Evolutionary conservation across 371 early-diverging fungal species (phyloP).

Genomic region (Mortierella sp.): DNA sequence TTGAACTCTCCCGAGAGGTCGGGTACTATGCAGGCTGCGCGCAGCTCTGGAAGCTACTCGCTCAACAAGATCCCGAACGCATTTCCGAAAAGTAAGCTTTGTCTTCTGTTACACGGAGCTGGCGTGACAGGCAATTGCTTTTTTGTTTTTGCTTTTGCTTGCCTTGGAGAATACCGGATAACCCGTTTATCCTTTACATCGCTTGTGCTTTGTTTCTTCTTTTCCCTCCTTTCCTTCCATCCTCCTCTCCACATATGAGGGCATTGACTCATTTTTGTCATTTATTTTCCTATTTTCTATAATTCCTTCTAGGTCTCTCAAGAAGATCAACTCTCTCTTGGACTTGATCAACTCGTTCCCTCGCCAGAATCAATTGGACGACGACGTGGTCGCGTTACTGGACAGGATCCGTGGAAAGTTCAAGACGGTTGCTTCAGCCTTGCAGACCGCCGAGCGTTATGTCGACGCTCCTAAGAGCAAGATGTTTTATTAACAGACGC

Average conservation of each 20-base stretch:
- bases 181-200: not conserved
- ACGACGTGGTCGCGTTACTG: conserved; percentile 67
- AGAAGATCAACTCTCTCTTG: conserved; percentile 65
- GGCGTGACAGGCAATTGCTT: not conserved
- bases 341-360: conserved; percentile 69
- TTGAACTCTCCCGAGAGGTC: conserved; percentile 77
- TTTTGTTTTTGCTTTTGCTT: not conserved
- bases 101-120: conserved; percentile 68
- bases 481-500: conserved; percentile 47
- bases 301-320: conserved; percentile 30
- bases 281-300: not conserved
- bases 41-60: conserved; percentile 70
- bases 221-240: not conserved
- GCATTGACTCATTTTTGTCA: conserved; percentile 12
- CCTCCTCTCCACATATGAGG: not conserved
- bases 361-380: conserved; percentile 67
- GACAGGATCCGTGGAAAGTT: conserved; percentile 75
- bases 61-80: conserved; percentile 58
- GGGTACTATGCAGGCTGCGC: conserved; percentile 82
- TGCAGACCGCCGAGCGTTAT: conserved; percentile 63
- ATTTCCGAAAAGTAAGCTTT: conserved; percentile 62
- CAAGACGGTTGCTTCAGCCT: conserved; percentile 67
- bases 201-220: not conserved
- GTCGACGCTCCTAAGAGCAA: conserved; percentile 50
- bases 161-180: not conserved